phyloP scores from a whole-genome alignment of 2,329 filamentous ascomycete genomes.

The Boeremia lycopersici region DNA sequence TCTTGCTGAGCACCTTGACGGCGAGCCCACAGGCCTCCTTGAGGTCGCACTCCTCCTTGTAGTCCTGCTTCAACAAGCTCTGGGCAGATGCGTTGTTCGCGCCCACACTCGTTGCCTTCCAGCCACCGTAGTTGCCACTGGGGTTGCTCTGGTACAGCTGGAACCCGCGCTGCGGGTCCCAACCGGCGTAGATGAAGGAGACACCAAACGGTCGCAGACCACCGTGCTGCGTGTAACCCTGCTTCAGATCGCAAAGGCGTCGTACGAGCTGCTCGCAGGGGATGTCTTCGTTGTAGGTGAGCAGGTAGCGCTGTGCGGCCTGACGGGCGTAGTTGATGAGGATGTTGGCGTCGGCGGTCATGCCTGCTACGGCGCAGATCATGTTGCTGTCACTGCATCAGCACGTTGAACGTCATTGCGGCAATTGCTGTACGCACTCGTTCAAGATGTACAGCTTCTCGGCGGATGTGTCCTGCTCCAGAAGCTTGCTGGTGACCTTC shows the following conservation, averaged over 20 bases:
- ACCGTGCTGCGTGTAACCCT: constrained; percentile 98
- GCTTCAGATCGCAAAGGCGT: constrained; percentile 95
- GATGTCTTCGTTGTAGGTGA: constrained; percentile 99
- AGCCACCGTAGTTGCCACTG: constrained; percentile 97
- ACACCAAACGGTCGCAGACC: constrained; percentile 97
- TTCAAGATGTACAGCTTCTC: constrained; percentile 99
- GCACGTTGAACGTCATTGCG: background rate
- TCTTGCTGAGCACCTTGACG: constrained; percentile 99
- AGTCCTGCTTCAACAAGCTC: constrained; percentile 97
- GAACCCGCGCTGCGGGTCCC: constrained; percentile 94
- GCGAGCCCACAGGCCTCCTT: constrained; percentile 97
- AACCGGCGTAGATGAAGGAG: constrained; percentile 99
- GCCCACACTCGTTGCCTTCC: constrained; percentile 97
- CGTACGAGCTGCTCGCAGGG: constrained; percentile 98
- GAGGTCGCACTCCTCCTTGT: constrained; percentile 96
- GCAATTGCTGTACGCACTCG: constrained; percentile 67
- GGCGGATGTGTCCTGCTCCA: constrained; percentile 98
- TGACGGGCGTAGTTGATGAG: constrained; percentile 99
- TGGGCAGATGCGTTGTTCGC: constrained; percentile 98
- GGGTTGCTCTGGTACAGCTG: constrained; percentile 99
- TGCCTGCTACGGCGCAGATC: constrained; percentile 98
- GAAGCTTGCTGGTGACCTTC: constrained; percentile 98
- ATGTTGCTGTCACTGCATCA: constrained; percentile 74
- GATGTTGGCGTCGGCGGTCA: constrained; percentile 99
- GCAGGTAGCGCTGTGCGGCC: constrained; percentile 94